phyloP scores from a whole-genome alignment of 768 basidiomycete genomes.

The Lactifluus echinatus region DNA sequence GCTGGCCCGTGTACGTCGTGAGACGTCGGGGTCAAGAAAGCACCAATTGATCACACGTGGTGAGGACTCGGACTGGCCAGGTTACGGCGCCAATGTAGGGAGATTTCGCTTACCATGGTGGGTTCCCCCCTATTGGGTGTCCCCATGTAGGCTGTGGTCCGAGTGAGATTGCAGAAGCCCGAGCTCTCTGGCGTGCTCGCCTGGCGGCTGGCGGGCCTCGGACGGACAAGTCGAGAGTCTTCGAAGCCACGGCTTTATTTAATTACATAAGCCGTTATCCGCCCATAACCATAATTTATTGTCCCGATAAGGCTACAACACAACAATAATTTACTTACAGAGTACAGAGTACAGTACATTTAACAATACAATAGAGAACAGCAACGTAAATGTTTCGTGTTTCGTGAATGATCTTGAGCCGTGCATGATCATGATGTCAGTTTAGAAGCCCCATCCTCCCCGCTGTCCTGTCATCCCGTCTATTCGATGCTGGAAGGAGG shows the following conservation, averaged over 20 bases:
- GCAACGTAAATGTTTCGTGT: too few relatives aligned
- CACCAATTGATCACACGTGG: conserved; percentile 6
- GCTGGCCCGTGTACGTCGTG: not conserved
- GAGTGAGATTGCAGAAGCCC: too few relatives aligned
- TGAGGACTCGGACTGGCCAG: not conserved
- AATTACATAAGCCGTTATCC: not conserved
- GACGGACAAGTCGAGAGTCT: too few relatives aligned
- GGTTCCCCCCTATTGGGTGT: not conserved
- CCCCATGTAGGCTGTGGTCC: too few relatives aligned
- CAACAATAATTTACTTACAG: not conserved
- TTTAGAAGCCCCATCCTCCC: conserved; percentile 16
- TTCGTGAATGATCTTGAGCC: not conserved
- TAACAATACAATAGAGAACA: not conserved
- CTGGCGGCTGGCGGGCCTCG: too few relatives aligned
- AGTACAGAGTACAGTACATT: not conserved
- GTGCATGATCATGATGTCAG: not conserved
- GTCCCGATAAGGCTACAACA: not conserved
- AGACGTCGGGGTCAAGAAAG: not conserved
- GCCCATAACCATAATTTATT: too few relatives aligned
- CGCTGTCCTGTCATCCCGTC: conserved; percentile 14
- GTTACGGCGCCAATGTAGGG: not conserved
- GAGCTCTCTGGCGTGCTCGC: too few relatives aligned
- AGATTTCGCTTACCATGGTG: not conserved
- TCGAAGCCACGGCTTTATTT: too few relatives aligned
- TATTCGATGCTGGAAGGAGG: conserved; percentile 12